Percentiles rank a stretch among this genome's conserved stretches.
phyloP scores from a whole-genome alignment of 108 stramenopile genomes.

The Bacterosira constricta region DNA sequence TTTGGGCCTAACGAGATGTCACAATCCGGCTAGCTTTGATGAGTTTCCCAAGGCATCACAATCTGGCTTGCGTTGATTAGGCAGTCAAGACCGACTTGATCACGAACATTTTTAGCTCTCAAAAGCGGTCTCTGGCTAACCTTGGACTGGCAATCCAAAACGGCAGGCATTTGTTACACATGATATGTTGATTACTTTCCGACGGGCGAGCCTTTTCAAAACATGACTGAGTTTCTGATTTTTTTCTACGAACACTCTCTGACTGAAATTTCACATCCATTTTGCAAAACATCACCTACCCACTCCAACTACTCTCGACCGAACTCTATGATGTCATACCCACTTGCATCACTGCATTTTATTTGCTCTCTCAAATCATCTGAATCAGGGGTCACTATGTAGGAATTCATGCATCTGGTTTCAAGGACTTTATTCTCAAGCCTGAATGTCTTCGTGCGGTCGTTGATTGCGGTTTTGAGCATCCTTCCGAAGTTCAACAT shows the following conservation, averaged over 20 bases:
- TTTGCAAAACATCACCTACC: constrained; percentile 16
- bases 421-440: constrained; percentile 99
- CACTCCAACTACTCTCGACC: constrained; percentile 3
- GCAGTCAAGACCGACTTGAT: neutral
- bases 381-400: constrained; percentile 95
- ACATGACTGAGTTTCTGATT: neutral
- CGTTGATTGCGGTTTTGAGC: constrained; percentile 99
- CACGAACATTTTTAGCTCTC: neutral
- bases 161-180: neutral
- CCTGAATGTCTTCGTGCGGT: constrained; percentile 98
- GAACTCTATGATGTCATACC: constrained; percentile 29
- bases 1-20: neutral
- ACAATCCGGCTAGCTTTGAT: neutral
- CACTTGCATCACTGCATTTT: constrained; percentile 5
- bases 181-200: neutral
- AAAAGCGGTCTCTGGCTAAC: neutral
- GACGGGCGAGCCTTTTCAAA: neutral
- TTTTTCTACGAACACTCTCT: constrained; percentile 11
- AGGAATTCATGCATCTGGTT: constrained; percentile 98
- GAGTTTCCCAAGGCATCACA: neutral
- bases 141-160: neutral
- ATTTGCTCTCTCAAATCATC: neutral
- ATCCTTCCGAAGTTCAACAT: constrained; percentile 98
- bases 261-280: constrained; percentile 11
- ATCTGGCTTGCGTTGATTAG: neutral